Evolutionary conservation across 1,284 basidiomycete genomes (phyloP), one percentile per base, ranked within the genome.

Genomic region (Microbotryum scabiosae): DNA sequence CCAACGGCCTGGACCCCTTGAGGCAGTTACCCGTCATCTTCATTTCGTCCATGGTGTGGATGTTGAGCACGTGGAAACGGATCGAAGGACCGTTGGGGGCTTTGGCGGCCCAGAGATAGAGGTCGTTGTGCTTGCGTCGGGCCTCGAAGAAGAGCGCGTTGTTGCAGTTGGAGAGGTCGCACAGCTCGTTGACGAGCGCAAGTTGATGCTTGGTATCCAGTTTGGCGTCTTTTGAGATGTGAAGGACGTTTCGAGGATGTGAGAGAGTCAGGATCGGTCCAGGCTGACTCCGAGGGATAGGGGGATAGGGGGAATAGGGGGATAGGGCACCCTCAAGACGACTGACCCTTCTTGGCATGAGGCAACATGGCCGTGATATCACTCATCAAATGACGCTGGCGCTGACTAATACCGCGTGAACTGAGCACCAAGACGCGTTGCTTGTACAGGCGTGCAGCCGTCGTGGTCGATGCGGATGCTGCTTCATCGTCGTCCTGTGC

Each of bases 21-120:
- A 99, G 78, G 76, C 96, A 98, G 76, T 99, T 98, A 26, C 96
- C 96, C 4, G 93, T 97, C 93, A 98, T 90, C 79, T 98, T 98
- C 70, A 99, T 81, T 76, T 99, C 96, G 78, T 98, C 96, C 96
- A 98, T 98, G 47, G 96, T 99, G 76, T 99, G 96, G 60, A 97
- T 82, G 76, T 98, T 99, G 76, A 97, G 92, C 23, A 97, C 91
- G 73, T 97, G 94, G 79, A 97, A 83, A 76, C 97, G 97, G 75
- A 94, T 86, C 70, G 87, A 91, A 8, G 96, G 96, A 2, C 96
- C 96, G 73, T 99, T 99, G 23, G 96, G 96, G 48, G 92, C 90
- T 75, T 97, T 94, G 25, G 88, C 85, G 21, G 92, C 87, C 96
- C 96, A 99, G 67, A 98, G 78, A 74, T 97, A 99, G 52, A 99